Base-by-base conservation (phyloP, 2,329 filamentous ascomycete genomes). In the Beauveria scarabaeidicola region DNA sequence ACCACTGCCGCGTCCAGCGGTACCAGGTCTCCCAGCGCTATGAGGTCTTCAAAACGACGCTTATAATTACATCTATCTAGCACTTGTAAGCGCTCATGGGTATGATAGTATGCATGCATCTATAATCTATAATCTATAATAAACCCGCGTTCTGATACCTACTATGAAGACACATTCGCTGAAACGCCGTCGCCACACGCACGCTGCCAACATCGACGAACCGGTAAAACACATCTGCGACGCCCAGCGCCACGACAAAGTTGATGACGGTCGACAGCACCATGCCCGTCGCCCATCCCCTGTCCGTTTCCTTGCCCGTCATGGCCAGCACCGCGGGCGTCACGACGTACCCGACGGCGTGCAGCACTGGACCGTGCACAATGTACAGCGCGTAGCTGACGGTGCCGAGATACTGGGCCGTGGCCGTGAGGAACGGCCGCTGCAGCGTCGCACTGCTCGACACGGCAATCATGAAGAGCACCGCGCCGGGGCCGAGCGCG, bases 311-410 rank as follows among this genome's bases (percentile, higher is more conserved):
- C 15, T 10, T 1, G 7, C 51, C 58, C 21, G 58, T 60, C 10
- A 23, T 11, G 5, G 51, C 58, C 29, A 60, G n/a, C 21, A 55
- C 32, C 17, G 32, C 51, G 4, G 58, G 58, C 41, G 41, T 29
- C 6, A 58, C 32, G 6, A 51, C 41, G 25, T 61, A 61, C 8
- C 59, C 59, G 10, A 61, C 40, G 2, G 43, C 29, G 48, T 61
- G 59, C 47, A 58, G 32, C 47, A 61, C 47, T 23, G 59, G 59
- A 10, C 59, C 59, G 41, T 61, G 59, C 27, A 61, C 59, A 21
- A 61, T 58, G 8, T 61, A 61, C 3, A 61, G 32, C 11, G 59
- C 27, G 29, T 61, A 61, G 59, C 59, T 61, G 27, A 61, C 46
- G n/a, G 10, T 53, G 23, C 59, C 59, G 10, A 61, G 54, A 23